Base-by-base conservation (phyloP, 164 flowering plant species). In the Litsea cubeba region DNA sequence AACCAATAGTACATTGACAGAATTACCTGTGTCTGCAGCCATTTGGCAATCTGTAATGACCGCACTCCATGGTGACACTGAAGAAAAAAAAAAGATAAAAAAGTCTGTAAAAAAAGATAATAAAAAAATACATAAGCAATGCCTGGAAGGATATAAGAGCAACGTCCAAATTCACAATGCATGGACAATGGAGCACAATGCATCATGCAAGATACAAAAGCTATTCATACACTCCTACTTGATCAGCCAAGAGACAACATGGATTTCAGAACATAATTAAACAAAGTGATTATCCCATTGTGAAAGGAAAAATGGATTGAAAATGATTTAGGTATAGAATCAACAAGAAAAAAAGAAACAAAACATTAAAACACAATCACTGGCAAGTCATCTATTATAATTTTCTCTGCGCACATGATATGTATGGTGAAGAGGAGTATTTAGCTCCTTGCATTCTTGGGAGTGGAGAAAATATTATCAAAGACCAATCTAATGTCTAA, bases 21-120 rank as follows among this genome's bases (percentile, higher is more conserved):
- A 40, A 40, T 5, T 82, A 92, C 97, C 94, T 91, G 95, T 49
- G 90, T 77, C 82, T 90, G 97, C 87, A 95, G 81, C 95, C 95
- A 94, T 77, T 88, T 87, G 30, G 98, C 94, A 76, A 90, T 93
- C 74, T 95, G 95, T 73, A 91, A 71, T 32, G 97, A 91, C 81
- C 98, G 86, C 87, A 87, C 71, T 24, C 97, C 98, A 82, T 91
- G 97, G 81, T 95, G 97, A 83, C 98, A 94, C 98, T 95, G 87
- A 78, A 80, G 58, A 24, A 28, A 17, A 65, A 65, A 28, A 54
- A 72, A 28, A 22, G 20, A 40, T 1, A 35, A 65, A 8, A 8
- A 28, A 8, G 8, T 66, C 69, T 5, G 69, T 3, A 66, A 14
- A 66, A 66, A 54, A 66, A 65, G 68, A 65, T 15, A 30, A 66